Percentiles rank a stretch among this genome's conserved stretches.
phyloP scores from a whole-genome alignment of 129 eudicot species.

The Pittosporum tobira region DNA sequence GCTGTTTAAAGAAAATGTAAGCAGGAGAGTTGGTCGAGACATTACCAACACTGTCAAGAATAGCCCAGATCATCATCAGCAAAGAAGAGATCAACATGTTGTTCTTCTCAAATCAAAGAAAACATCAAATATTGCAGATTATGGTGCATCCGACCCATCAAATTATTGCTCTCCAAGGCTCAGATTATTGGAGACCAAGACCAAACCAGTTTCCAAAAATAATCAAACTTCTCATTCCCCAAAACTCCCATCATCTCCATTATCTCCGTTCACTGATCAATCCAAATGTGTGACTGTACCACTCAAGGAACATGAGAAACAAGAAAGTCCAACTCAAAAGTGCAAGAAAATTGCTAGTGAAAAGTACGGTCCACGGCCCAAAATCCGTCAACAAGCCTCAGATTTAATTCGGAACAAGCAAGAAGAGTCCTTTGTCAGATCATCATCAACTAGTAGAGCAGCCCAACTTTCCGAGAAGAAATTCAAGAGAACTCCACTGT shows the following conservation, averaged over 20 bases:
- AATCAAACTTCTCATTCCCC: slow-evolving; percentile 22
- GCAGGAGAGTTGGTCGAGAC: slow-evolving; percentile 63
- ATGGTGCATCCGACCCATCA: slow-evolving; percentile 12
- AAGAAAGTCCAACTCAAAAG: slow-evolving; percentile 6
- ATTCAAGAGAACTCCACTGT: slow-evolving; percentile 56
- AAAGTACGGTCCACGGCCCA: slow-evolving; percentile 21
- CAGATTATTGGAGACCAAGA: slow-evolving; percentile 27
- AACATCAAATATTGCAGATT: slow-evolving; percentile 14
- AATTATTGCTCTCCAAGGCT: slow-evolving; percentile 39
- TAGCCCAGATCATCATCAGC: slow-evolving; percentile 20
- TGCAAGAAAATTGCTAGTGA: slow-evolving; percentile 28
- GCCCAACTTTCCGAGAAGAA: slow-evolving; percentile 22
- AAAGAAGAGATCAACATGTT: slow-evolving; percentile 49
- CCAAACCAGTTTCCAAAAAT: too few relatives aligned
- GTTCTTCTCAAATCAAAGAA: slow-evolving; percentile 48
- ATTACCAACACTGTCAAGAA: slow-evolving; percentile 52
- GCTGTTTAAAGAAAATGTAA: slow-evolving; percentile 54
- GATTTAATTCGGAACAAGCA: slow-evolving; percentile 35
- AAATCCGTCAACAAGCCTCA: too few relatives aligned
- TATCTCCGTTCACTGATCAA: slow-evolving; percentile 1
- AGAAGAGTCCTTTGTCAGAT: slow-evolving; percentile 46
- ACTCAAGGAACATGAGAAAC: slow-evolving; percentile 9
- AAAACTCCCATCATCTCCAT: slow-evolving; percentile 17
- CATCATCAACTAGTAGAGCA: slow-evolving; percentile 9
- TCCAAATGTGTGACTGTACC: slow-evolving; percentile 4